Conservation (phyloP, 2,329 filamentous ascomycete species). For the Talaromyces sp. region DNA sequence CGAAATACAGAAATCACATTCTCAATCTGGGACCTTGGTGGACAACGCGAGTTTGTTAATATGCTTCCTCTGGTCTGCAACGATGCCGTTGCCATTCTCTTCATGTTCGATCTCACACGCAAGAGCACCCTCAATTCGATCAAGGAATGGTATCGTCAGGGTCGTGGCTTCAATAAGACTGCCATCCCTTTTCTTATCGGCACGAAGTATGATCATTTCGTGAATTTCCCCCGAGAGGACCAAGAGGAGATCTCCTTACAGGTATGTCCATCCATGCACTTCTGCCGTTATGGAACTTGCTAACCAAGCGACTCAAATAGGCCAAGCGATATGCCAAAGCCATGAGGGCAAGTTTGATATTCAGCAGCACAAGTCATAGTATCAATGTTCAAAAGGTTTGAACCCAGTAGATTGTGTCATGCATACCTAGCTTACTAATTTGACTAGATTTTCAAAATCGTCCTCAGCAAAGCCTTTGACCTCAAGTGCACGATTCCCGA, state of each 20-base stretch:
- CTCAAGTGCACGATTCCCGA: conserved; percentile 98
- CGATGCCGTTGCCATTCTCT: conserved; percentile 94
- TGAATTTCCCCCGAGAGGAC: conserved; percentile 95
- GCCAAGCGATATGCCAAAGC: conserved; percentile 94
- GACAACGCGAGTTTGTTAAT: conserved; percentile 98
- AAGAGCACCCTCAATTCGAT: conserved; percentile 99
- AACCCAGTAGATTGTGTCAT: not conserved
- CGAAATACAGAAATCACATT: conserved; percentile 99
- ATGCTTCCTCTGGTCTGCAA: conserved; percentile 99
- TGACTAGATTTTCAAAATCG: conserved; percentile 94
- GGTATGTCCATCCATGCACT: conserved; percentile 45
- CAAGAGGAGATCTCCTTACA: conserved; percentile 98
- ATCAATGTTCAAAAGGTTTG: conserved; percentile 98
- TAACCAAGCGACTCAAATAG: conserved; percentile 43
- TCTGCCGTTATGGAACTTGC: not conserved
- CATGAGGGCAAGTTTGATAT: conserved; percentile 96
- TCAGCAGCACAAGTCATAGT: conserved; percentile 97
- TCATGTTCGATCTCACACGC: conserved; percentile 98
- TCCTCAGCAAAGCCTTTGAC: conserved; percentile 96
- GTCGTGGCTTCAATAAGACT: conserved; percentile 97
- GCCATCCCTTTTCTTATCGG: conserved; percentile 97
- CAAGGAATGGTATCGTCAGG: conserved; percentile 99
- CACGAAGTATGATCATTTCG: conserved; percentile 98
- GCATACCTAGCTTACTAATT: not conserved
- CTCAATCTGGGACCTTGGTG: conserved; percentile 97